Conservation (phyloP, 169 alveolate genomes). For the Plasmodium falciparum region DNA sequence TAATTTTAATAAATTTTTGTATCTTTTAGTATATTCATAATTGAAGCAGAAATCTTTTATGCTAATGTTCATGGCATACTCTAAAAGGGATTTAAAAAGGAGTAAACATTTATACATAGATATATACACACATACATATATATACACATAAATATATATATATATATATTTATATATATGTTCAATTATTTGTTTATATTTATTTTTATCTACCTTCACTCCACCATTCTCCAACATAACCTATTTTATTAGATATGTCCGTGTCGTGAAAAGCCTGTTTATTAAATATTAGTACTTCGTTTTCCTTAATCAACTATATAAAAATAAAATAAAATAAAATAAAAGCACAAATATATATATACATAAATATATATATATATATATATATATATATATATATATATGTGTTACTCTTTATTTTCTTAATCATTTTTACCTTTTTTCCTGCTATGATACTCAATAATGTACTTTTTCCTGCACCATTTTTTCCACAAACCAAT, state of each 20-base stretch:
- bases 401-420: not conserved
- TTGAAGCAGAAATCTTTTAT: constrained; percentile 36
- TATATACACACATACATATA: no score
- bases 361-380: not conserved
- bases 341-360: not conserved
- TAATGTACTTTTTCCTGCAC: constrained; percentile 75
- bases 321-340: not conserved
- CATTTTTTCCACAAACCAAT: constrained; percentile 72
- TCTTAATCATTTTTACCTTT: constrained; percentile 17
- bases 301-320: constrained; percentile 50
- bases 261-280: constrained; percentile 67
- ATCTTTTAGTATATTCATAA: constrained; percentile 49
- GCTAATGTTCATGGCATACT: constrained; percentile 57
- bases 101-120: no score
- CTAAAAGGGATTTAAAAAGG: constrained; percentile 7
- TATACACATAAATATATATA: no score
- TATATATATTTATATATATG: no score
- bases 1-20: constrained; percentile 36
- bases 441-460: constrained; percentile 70
- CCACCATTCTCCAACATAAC: constrained; percentile 77
- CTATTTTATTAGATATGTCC: constrained; percentile 38
- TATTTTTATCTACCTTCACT: constrained; percentile 49
- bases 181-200: not conserved
- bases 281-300: constrained; percentile 38
- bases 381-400: constrained; percentile 12